These are phyloP conservation scores for Colletotrichum falcatum DNA, from an alignment of 2,329 filamentous ascomycete genomes.

Conservation along the genomic window DNA sequence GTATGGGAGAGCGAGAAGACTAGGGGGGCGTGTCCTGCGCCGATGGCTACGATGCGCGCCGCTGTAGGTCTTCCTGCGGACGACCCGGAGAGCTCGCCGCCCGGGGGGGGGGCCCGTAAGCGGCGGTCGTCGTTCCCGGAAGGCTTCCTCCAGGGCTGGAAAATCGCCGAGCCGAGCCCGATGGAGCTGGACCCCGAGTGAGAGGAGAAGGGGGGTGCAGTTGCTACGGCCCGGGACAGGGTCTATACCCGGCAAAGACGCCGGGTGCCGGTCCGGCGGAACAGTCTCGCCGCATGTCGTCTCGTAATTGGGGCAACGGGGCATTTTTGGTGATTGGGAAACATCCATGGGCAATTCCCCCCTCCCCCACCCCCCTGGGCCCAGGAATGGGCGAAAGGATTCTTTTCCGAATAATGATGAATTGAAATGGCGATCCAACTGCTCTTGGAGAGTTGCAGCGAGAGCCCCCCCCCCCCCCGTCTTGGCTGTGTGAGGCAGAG, in stretches of 20 bases:
- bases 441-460: not conserved
- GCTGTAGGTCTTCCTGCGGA: conserved; percentile 9
- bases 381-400: not conserved
- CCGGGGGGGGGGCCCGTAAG: not conserved
- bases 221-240: conserved; percentile 2
- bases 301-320: fast-evolving
- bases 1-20: conserved; percentile 26
- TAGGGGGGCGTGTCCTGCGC: conserved; percentile 8
- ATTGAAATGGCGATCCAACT: not conserved
- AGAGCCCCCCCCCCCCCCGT: not conserved
- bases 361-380: conserved; percentile 26
- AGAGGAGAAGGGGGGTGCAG: no score
- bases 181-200: conserved; percentile 7
- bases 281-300: no score
- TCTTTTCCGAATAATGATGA: no score
- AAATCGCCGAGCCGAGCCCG: not conserved
- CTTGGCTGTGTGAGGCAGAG: not conserved
- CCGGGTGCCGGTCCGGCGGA: not conserved
- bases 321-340: not conserved
- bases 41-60: conserved; percentile 35
- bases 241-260: not conserved
- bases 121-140: not conserved
- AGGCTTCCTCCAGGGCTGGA: not conserved
- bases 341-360: conserved; percentile 9
- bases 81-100: not conserved